Conservation (phyloP, 1,284 basidiomycete species). For the Marasmius tenuissimus region DNA sequence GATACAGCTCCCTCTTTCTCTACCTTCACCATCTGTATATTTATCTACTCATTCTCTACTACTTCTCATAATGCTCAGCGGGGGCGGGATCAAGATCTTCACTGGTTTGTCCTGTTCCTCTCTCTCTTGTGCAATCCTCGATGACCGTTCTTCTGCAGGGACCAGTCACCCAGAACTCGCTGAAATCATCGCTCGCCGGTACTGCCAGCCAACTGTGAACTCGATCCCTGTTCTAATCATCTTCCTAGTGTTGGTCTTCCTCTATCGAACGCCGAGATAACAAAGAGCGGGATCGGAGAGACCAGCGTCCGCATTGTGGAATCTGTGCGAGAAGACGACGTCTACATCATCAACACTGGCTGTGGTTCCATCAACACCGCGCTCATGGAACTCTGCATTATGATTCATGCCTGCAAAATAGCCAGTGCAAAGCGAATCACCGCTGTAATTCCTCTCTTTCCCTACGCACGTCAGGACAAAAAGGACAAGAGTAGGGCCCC, state of each 20-base stretch:
- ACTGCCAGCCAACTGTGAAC: constrained; percentile 15
- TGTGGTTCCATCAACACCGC: constrained; percentile 86
- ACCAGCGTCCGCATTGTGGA: constrained; percentile 91
- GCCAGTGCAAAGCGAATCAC: constrained; percentile 95
- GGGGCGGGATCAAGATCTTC: constrained; percentile 89
- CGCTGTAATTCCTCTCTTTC: constrained; percentile 93
- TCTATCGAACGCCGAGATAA: constrained; percentile 82
- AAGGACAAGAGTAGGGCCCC: constrained; percentile 99
- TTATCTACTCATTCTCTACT: constrained; percentile 13
- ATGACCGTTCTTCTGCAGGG: constrained; percentile 43
- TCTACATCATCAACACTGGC: constrained; percentile 98
- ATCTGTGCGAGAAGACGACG: constrained; percentile 97
- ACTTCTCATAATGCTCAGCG: constrained; percentile 62
- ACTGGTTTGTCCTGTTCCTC: constrained; percentile 57
- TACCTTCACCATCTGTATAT: not conserved
- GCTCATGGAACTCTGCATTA: constrained; percentile 97
- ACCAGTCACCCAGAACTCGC: constrained; percentile 97
- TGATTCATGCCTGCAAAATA: constrained; percentile 99
- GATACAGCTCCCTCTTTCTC: not conserved
- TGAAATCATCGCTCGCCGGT: constrained; percentile 92
- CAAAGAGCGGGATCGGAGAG: constrained; percentile 90
- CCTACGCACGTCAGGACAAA: constrained; percentile 97
- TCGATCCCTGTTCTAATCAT: not conserved
- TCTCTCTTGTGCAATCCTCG: constrained; percentile 8
- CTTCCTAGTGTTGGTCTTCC: constrained; percentile 75